Evolutionary conservation across 306 rosid species (phyloP).

Genomic region (Ochetophila trinervis): DNA sequence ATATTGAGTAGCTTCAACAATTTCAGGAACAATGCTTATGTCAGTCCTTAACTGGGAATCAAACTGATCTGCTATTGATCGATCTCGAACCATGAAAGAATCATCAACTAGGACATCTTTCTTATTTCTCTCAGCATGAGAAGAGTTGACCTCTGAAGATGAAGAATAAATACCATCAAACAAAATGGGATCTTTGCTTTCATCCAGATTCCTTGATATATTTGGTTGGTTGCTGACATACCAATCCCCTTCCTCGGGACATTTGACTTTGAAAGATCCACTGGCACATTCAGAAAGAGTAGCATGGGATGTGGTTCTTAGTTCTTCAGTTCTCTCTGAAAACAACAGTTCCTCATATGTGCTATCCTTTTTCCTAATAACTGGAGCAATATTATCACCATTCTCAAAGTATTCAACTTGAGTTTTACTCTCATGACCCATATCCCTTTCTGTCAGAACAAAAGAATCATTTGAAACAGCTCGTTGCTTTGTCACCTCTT

Average conservation of each 20-base stretch:
- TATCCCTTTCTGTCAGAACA: conserved; percentile 45
- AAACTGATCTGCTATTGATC: conserved; percentile 44
- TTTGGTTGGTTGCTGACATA: conserved; percentile 41
- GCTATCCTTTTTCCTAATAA: conserved; percentile 40
- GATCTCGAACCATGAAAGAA: conserved; percentile 84
- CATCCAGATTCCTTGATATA: conserved; percentile 33
- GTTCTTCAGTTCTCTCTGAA: conserved; percentile 46
- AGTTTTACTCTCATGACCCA: conserved; percentile 30
- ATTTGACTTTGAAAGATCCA: conserved; percentile 42
- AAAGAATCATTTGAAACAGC: conserved; percentile 62
- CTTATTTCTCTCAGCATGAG: conserved; percentile 45
- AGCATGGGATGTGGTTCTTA: conserved; percentile 37
- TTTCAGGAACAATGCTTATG: conserved; percentile 57
- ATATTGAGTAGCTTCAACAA: conserved; percentile 52
- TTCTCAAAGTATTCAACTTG: conserved; percentile 42
- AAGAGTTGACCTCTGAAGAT: conserved; percentile 31
- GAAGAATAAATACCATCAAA: conserved; percentile 46
- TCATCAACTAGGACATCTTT: conserved; percentile 64
- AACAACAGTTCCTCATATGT: conserved; percentile 54
- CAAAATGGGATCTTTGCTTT: conserved; percentile 40
- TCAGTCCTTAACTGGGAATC: conserved; percentile 54
- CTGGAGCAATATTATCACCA: conserved; percentile 37
- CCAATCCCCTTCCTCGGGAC: conserved; percentile 74
- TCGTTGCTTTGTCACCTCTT: conserved; percentile 39
- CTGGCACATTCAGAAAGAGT: conserved; percentile 29